Percentiles rank a stretch among this genome's conserved stretches.
Conservation (phyloP, 306 rosid genomes). For the Acacia crassicarpa region DNA sequence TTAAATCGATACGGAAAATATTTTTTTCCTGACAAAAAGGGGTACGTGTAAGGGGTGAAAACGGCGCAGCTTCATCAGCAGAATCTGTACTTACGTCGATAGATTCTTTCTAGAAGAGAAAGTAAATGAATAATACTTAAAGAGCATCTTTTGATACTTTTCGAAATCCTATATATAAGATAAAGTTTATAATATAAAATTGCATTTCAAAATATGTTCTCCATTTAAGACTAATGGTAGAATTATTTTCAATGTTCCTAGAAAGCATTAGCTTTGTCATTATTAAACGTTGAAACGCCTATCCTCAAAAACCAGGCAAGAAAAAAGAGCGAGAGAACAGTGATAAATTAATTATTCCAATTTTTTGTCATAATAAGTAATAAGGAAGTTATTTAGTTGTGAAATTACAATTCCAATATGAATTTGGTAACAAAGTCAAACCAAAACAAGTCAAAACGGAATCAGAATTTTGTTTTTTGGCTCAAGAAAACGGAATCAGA, state of each 20-base stretch:
- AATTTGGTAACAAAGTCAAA: neutral
- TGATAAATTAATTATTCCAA: neutral
- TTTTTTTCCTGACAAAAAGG: neutral
- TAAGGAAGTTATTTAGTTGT: neutral
- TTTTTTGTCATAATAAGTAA: neutral
- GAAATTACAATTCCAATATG: neutral
- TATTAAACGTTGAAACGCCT: neutral
- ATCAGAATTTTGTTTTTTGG: too few relatives aligned
- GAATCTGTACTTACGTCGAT: neutral
- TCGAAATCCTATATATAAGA: too few relatives aligned
- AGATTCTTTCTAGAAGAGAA: neutral
- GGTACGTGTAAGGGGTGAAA: neutral
- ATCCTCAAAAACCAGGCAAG: neutral
- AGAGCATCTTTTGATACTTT: neutral
- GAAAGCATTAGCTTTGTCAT: neutral
- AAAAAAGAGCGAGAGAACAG: neutral
- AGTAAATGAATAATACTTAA: neutral
- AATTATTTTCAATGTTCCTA: neutral
- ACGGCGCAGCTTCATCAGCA: neutral
- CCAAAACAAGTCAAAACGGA: neutral
- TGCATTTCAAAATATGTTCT: too few relatives aligned
- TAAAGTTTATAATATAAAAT: too few relatives aligned
- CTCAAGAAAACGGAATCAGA: constrained; percentile 5
- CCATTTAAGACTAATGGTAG: too few relatives aligned
- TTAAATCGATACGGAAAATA: neutral